Evolutionary conservation across 371 early-diverging fungal species (phyloP), one percentile per base, ranked within the genome.

Genomic region (Enterospora canceri): DNA sequence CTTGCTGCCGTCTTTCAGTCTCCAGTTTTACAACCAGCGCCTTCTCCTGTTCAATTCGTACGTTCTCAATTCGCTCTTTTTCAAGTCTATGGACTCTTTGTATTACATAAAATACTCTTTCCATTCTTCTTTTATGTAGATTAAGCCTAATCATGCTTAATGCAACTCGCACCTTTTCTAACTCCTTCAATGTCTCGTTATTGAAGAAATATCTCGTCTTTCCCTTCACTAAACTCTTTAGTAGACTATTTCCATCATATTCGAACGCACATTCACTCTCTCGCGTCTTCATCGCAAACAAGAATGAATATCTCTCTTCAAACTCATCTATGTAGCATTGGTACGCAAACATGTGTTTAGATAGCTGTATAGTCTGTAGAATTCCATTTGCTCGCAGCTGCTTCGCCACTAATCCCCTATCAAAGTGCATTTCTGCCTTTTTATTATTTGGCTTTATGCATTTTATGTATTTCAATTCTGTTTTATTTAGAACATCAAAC

Each of bases 381-480:
- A 82, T 61, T 3, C 76, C 82, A 30, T 59, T 62, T 31, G 58
- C 47, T 47, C 32, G 35, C 16, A 73, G 53, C 59, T 72, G 76
- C n/a, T 59, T 59, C 3, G 54, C 30, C 8, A 75, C 79, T 77
- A 90, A 85, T 74, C 87, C 85, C 57, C 83, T 74, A 76, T 94
- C 91, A 77, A 87, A 95, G 68, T 90, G 90, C 5, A 84, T 83
- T 0, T 92, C 85, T 50, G 86, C 84, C 77, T 91, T 89, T 71
- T 85, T 87, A 69, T 87, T 86, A 76, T 95, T 94, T 34, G 98
- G 96, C 76, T 94, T 97, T 80, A 97, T 95, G 63, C 93, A 92
- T 77, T 94, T 87, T 35, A 97, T 91, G 79, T 96, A 97, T 40
- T 91, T 88, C n/a, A 95, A 91, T 59, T 88, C 87, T 69, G 91